phyloP scores from a whole-genome alignment of 768 basidiomycete species.

The Collybiopsis luxurians region DNA sequence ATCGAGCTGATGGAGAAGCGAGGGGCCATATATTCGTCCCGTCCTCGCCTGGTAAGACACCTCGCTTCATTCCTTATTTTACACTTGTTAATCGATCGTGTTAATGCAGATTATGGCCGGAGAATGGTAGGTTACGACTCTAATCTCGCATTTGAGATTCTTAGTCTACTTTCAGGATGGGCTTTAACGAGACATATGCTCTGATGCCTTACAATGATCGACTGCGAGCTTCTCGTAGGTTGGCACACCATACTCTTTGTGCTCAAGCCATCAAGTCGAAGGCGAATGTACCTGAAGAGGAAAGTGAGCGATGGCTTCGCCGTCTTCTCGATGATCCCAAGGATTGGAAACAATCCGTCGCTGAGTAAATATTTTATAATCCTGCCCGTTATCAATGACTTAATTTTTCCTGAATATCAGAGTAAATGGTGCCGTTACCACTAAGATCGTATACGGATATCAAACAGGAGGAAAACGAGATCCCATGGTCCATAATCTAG shows the following conservation, averaged over 20 bases:
- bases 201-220: constrained; percentile 4
- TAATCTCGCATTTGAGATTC: neutral
- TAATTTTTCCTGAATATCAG: neutral
- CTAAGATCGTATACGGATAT: constrained; percentile 29
- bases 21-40: constrained; percentile 32
- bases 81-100: too few relatives aligned
- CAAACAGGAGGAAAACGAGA: constrained; percentile 21
- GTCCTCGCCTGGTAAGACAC: constrained; percentile 16
- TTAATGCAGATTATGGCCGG: neutral
- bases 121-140: neutral
- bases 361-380: neutral
- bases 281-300: neutral
- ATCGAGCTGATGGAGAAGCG: constrained; percentile 42
- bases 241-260: neutral
- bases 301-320: neutral
- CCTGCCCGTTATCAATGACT: neutral
- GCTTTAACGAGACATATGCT: constrained; percentile 2
- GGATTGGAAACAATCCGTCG: constrained; percentile 12
- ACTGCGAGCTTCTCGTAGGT: neutral
- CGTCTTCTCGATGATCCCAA: constrained; percentile 16
- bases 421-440: constrained; percentile 12
- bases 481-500: constrained; percentile 25
- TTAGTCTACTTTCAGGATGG: constrained; percentile 7
- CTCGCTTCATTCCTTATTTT: too few relatives aligned
- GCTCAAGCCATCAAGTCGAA: neutral